Base-by-base conservation (phyloP, 1,139 yeast species). In the Chernovozyma aurita region DNA sequence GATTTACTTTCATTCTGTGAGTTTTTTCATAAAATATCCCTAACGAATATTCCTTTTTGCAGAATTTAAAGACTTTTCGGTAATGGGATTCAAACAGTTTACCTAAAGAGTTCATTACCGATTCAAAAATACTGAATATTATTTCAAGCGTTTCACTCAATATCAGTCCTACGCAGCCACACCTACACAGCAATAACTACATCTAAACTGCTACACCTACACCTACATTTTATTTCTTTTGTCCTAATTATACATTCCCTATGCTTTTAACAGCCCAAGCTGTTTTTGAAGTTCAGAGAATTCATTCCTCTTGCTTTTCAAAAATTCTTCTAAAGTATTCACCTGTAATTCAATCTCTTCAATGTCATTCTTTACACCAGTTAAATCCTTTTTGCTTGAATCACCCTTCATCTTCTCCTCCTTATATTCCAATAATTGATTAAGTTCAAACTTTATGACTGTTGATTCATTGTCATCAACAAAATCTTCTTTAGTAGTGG, bases 341-440 rank as follows among this genome's bases (percentile, higher is more conserved):
- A 82, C 80, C 57, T 84, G 94, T 44, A 67, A 67, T 44, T 78
- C 78, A 41, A 84, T 76, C 49, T 80, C 68, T 18, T 76, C 80
- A 33, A 84, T 70, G 46, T 84, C 90, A 40, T 68, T 74, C 36
- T 63, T 61, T 26, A 78, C 70, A 15, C 65, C 72, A 12, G 56
- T 49, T 33, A 74, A 58, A 40, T 65, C 68, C 32, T 53, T 55
- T 14, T 42, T 46, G 9, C 33, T 35, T n/a, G 38, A 39, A 15
- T 33, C 40, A 5, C 33, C 27, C 4, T 43, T 41, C 24, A 59
- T 49, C 39, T 57, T 49, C 6, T 46, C 47, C 38, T 82, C 79
- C 55, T 85, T 87, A 57, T 82, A 87, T 46, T 78, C 83, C 43
- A 85, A 71, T 48, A 90, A 64, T 53, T 85, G 90, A 60, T 87